phyloP scores from a whole-genome alignment of 2,329 filamentous ascomycete genomes.

The Paraphaeosphaeria minitans region DNA sequence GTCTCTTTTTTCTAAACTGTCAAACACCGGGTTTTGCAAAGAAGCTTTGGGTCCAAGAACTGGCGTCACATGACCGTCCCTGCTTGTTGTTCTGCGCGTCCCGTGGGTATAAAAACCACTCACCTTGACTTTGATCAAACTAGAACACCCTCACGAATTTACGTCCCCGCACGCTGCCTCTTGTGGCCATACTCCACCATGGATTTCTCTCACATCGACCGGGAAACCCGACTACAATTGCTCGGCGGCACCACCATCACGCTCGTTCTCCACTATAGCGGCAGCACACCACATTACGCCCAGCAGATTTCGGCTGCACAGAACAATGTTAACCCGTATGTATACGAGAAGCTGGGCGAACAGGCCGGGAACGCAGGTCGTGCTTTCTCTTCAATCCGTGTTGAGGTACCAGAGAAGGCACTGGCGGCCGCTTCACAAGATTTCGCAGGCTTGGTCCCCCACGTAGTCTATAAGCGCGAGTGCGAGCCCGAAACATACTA shows the following conservation, averaged over 20 bases:
- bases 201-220: background rate
- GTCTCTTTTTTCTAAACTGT: too few relatives aligned
- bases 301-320: constrained; percentile 10
- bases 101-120: background rate
- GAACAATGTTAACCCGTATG: constrained; percentile 9
- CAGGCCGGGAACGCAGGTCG: constrained; percentile 4
- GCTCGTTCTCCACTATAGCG: constrained; percentile 7
- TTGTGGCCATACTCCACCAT: background rate
- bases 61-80: background rate
- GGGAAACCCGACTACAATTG: background rate
- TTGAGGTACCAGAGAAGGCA: constrained; percentile 13
- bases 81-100: background rate
- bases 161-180: background rate
- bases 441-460: background rate
- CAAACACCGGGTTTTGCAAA: background rate
- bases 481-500: background rate
- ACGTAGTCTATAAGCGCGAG: background rate
- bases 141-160: background rate
- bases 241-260: constrained; percentile 7
- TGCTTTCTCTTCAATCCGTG: background rate
- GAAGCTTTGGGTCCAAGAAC: background rate
- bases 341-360: constrained; percentile 13
- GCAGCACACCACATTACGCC: constrained; percentile 2
- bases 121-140: background rate
- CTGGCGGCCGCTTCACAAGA: constrained; percentile 9